A percentile compares a stretch with the other conserved stretches of the same genome.
These are phyloP conservation scores for Hordeum marinum DNA, from an alignment of 176 grass and related monocot species.

Conservation along the genomic window DNA sequence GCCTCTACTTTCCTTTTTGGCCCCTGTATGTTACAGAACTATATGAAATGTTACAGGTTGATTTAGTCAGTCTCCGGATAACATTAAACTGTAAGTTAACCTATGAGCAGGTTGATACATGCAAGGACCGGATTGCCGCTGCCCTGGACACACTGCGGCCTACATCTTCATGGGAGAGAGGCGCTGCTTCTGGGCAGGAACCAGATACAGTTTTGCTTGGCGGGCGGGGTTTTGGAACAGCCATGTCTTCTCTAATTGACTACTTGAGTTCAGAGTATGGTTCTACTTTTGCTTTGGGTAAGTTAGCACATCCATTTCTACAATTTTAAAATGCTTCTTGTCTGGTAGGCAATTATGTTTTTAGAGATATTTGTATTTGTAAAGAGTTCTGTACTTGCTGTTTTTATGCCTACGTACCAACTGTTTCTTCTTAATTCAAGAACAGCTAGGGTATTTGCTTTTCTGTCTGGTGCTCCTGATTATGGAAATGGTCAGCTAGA, in stretches of 20 bases:
- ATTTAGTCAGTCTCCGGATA: not conserved
- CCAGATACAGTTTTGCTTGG: conserved; percentile 74
- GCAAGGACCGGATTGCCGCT: conserved; percentile 68
- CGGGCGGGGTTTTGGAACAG: conserved; percentile 75
- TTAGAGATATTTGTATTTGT: conserved; percentile 21
- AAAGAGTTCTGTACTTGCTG: not conserved
- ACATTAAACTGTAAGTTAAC: not conserved
- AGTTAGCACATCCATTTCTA: not conserved
- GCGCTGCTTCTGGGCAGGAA: conserved; percentile 61
- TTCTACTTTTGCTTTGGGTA: conserved; percentile 90
- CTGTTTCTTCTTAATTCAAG: conserved; percentile 27
- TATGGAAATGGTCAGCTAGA: conserved; percentile 90
- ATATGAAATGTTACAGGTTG: not conserved
- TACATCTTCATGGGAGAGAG: conserved; percentile 85
- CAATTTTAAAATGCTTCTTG: not conserved
- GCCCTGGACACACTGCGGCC: conserved; percentile 80
- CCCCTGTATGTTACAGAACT: conserved; percentile 55
- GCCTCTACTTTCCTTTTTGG: conserved; percentile 90
- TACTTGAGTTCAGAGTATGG: conserved; percentile 92
- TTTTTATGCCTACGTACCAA: conserved; percentile 23
- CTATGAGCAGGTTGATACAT: conserved; percentile 68
- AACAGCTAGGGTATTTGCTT: conserved; percentile 90
- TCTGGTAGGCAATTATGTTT: conserved; percentile 10
- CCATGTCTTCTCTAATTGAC: conserved; percentile 73
- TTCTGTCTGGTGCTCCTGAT: conserved; percentile 93